Conservation (phyloP, 2,329 filamentous ascomycete genomes). For the Pseudogymnoascus sp. region DNA sequence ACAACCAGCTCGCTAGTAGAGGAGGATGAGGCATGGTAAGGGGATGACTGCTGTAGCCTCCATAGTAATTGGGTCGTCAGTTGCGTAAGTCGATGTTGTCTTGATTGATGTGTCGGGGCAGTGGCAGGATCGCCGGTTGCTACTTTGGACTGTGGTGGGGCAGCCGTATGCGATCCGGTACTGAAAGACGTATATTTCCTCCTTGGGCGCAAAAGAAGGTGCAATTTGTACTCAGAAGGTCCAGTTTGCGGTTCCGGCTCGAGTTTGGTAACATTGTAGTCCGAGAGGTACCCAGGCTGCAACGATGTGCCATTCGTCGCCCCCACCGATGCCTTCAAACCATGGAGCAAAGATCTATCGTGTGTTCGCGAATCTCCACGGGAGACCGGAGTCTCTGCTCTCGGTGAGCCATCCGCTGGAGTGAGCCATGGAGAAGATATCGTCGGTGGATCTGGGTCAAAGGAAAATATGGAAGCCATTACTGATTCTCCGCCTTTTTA, state of each 20-base stretch:
- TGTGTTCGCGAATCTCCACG: constrained; percentile 14
- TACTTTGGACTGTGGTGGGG: constrained; percentile 23
- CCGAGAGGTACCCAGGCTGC: constrained; percentile 40
- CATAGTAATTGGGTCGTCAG: constrained; percentile 91
- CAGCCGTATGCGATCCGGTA: constrained; percentile 45
- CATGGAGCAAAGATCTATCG: constrained; percentile 20
- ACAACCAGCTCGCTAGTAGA: constrained; percentile 67
- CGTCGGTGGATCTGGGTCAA: constrained; percentile 76
- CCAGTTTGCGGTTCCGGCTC: constrained; percentile 90
- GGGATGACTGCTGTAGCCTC: constrained; percentile 89
- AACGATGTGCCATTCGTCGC: constrained; percentile 21
- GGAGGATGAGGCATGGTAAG: constrained; percentile 76
- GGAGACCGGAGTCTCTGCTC: constrained; percentile 30
- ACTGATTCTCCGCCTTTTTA: background rate
- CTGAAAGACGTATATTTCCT: constrained; percentile 65
- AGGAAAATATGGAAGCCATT: constrained; percentile 96
- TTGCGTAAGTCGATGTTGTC: constrained; percentile 79
- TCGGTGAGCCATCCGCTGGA: constrained; percentile 33
- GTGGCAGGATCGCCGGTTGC: constrained; percentile 14
- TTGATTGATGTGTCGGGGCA: constrained; percentile 47
- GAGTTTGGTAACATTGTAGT: constrained; percentile 64
- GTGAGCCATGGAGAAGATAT: constrained; percentile 86
- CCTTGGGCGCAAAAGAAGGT: constrained; percentile 72
- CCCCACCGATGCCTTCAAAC: constrained; percentile 28
- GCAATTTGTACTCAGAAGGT: constrained; percentile 93